phyloP scores from a whole-genome alignment of 1,284 basidiomycete genomes.

The Leucocoprinus gongylophorus region DNA sequence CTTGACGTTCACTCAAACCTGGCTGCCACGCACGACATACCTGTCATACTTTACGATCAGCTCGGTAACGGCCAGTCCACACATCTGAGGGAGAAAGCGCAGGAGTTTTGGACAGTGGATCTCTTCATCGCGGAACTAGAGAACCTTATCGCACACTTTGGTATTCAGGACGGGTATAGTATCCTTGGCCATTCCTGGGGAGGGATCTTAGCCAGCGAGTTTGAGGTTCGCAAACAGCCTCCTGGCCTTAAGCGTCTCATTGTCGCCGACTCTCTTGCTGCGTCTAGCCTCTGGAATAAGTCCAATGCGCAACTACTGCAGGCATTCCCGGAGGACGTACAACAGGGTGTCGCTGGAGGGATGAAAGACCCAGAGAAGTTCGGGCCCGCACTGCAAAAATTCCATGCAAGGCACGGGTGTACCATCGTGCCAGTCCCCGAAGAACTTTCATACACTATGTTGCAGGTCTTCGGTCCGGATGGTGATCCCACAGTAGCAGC shows the following conservation, averaged over 20 bases:
- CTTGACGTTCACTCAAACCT: constrained; percentile 17
- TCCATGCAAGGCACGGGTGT: constrained; percentile 22
- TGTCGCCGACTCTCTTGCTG: constrained; percentile 28
- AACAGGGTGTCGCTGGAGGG: constrained; percentile 18
- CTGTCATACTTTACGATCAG: constrained; percentile 47
- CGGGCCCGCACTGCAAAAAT: constrained; percentile 17
- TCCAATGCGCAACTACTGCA: constrained; percentile 17
- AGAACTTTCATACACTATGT: constrained; percentile 15
- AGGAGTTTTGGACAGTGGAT: constrained; percentile 38
- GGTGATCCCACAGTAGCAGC: constrained; percentile 24
- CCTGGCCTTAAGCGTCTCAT: constrained; percentile 33
- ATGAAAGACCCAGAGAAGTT: constrained; percentile 21
- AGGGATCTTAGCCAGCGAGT: constrained; percentile 34
- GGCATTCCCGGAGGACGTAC: constrained; percentile 22
- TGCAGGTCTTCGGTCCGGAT: constrained; percentile 18
- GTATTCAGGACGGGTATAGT: constrained; percentile 29
- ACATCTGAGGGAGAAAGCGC: constrained; percentile 32
- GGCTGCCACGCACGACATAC: constrained; percentile 16
- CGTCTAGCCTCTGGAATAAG: constrained; percentile 26
- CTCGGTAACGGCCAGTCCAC: constrained; percentile 41
- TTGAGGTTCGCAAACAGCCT: constrained; percentile 24
- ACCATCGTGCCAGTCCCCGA: constrained; percentile 21
- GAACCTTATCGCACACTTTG: constrained; percentile 35
- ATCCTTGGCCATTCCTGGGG: constrained; percentile 45
- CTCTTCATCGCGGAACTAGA: constrained; percentile 44